phyloP scores from a whole-genome alignment of 306 rosid species.

The Castanopsis chinensis region DNA sequence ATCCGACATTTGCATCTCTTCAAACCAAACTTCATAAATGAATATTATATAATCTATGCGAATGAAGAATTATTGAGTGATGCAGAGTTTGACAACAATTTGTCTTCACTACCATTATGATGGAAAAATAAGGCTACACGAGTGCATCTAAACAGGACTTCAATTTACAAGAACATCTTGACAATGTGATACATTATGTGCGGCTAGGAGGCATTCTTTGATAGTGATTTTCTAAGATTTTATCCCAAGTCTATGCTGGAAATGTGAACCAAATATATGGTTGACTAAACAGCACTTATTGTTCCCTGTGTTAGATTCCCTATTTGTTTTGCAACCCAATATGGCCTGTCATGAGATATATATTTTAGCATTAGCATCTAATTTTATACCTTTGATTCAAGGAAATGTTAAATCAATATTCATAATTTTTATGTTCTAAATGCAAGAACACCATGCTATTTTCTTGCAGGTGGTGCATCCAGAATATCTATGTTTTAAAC shows the following conservation, averaged over 20 bases:
- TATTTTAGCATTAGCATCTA: too few relatives aligned
- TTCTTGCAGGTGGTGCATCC: conserved; percentile 44
- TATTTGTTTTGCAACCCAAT: background rate
- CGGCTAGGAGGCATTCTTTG: background rate
- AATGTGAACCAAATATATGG: background rate
- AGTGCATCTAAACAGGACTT: background rate
- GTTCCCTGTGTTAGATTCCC: background rate
- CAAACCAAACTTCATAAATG: background rate
- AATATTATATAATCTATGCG: background rate
- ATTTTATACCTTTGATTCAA: background rate
- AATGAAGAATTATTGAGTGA: background rate
- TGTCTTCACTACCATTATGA: background rate
- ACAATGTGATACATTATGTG: background rate
- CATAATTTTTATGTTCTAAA: background rate
- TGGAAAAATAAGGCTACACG: background rate
- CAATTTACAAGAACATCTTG: background rate
- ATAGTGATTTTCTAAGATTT: background rate
- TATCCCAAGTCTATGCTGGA: background rate
- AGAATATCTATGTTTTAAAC: conserved; percentile 32
- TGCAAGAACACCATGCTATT: background rate
- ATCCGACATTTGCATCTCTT: background rate
- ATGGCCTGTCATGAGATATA: background rate
- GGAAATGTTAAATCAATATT: background rate
- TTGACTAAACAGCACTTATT: background rate
- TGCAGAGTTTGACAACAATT: background rate